Evolutionary conservation across 2,329 filamentous ascomycete genomes (phyloP).

Genomic region (Fusarium austroafricanum): DNA sequence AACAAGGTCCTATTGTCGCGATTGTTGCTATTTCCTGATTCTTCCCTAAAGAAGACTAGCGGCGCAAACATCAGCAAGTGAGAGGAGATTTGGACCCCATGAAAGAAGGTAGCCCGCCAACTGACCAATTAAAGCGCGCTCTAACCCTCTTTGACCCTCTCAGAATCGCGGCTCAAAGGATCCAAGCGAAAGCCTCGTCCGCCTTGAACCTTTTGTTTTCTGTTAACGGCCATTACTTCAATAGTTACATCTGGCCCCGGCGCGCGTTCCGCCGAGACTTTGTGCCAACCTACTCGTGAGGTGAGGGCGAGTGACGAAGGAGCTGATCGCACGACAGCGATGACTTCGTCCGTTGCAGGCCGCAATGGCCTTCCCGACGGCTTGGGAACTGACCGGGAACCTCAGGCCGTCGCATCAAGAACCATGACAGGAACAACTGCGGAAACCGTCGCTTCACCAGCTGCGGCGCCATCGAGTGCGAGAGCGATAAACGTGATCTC

Average conservation of each 20-base stretch:
- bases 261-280: conserved; percentile 36
- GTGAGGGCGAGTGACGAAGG: conserved; percentile 60
- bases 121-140: conserved; percentile 41
- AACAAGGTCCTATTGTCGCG: conserved; percentile 15
- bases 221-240: conserved; percentile 37
- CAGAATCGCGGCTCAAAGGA: conserved; percentile 47
- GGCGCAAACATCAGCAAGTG: conserved; percentile 37
- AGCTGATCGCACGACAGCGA: conserved; percentile 67
- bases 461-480: conserved; percentile 22
- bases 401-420: conserved; percentile 40
- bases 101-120: conserved; percentile 27
- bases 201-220: conserved; percentile 46
- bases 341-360: conserved; percentile 69
- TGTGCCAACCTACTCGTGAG: conserved; percentile 33
- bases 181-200: conserved; percentile 46
- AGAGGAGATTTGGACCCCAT: conserved; percentile 37
- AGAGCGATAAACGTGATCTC: conserved; percentile 26
- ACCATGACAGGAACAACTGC: conserved; percentile 22
- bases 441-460: conserved; percentile 11
- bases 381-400: conserved; percentile 38
- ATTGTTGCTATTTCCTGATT: conserved; percentile 21
- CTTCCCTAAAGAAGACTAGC: conserved; percentile 28
- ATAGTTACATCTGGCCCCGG: conserved; percentile 25
- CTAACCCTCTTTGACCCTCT: conserved; percentile 40
- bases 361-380: conserved; percentile 46